phyloP scores from a whole-genome alignment of 106 monocot genomes.

The Phalaenopsis aphrodite region DNA sequence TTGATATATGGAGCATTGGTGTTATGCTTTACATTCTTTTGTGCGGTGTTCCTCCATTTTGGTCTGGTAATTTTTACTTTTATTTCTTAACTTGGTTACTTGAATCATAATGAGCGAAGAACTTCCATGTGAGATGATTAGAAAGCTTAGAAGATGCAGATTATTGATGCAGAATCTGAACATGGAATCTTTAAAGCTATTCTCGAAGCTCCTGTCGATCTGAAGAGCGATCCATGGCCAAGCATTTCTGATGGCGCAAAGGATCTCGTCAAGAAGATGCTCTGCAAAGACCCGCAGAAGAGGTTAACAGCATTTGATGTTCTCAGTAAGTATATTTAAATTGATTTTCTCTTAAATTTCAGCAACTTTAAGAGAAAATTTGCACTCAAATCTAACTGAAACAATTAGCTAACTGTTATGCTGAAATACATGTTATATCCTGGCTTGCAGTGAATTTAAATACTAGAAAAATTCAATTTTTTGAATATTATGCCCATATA shows the following conservation, averaged over 20 bases:
- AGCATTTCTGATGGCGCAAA: slow-evolving; percentile 61
- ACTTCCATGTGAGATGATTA: background rate
- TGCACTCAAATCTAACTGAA: background rate
- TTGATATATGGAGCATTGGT: slow-evolving; percentile 63
- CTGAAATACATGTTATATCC: too few species aligned
- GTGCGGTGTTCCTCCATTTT: slow-evolving; percentile 65
- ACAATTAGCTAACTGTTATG: too few species aligned
- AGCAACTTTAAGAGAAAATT: background rate
- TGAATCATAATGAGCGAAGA: background rate
- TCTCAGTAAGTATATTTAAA: slow-evolving; percentile 38
- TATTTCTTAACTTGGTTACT: background rate
- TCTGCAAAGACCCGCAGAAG: slow-evolving; percentile 53
- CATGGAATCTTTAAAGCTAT: slow-evolving; percentile 67
- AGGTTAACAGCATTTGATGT: slow-evolving; percentile 63
- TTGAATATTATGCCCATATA: too few species aligned
- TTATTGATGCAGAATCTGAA: slow-evolving; percentile 33
- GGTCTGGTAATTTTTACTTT: slow-evolving; percentile 39
- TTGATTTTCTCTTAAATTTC: background rate
- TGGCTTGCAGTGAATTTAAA: too few species aligned
- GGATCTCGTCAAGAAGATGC: slow-evolving; percentile 68
- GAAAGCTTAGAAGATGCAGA: background rate
- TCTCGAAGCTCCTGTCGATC: slow-evolving; percentile 45
- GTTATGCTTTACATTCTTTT: slow-evolving; percentile 68
- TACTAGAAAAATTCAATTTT: too few species aligned
- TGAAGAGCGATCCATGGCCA: slow-evolving; percentile 74